phyloP scores from a whole-genome alignment of 1,139 yeast genomes.

The Yamadazyma triangularis region DNA sequence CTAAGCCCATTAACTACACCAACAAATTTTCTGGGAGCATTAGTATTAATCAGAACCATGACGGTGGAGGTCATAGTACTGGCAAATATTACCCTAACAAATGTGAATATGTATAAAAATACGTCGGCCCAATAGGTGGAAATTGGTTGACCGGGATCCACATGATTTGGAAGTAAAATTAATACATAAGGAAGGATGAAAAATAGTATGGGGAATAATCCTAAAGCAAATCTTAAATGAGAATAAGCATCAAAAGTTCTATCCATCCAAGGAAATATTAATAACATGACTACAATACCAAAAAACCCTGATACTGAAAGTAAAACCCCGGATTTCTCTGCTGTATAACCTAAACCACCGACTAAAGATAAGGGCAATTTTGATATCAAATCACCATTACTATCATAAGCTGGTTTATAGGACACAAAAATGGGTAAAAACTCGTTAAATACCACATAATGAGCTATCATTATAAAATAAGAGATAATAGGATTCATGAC shows the following conservation, averaged over 20 bases:
- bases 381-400: conserved; percentile 29
- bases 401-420: conserved; percentile 1
- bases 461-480: conserved; percentile 20
- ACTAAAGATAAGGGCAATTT: conserved; percentile 27
- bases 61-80: conserved; percentile 34
- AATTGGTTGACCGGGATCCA: conserved; percentile 12
- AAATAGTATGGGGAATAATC: conserved; percentile 45
- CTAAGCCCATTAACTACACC: conserved; percentile 49
- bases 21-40: conserved; percentile 40
- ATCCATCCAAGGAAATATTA: conserved; percentile 53
- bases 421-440: conserved; percentile 57
- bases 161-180: conserved; percentile 24
- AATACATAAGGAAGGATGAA: conserved; percentile 46
- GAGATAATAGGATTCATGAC: conserved; percentile 8
- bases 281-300: conserved; percentile 46
- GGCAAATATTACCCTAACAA: conserved; percentile 12
- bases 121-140: conserved; percentile 16
- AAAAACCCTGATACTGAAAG: conserved; percentile 52
- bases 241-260: conserved; percentile 39
- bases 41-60: conserved; percentile 41
- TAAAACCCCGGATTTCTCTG: conserved; percentile 47
- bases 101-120: conserved; percentile 19
- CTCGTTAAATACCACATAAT: conserved; percentile 48
- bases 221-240: conserved; percentile 38
- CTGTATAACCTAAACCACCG: conserved; percentile 28